These are phyloP conservation scores for Phascolomyces articulosus DNA, from an alignment of 371 early-diverging fungal species.

Conservation along the genomic window DNA sequence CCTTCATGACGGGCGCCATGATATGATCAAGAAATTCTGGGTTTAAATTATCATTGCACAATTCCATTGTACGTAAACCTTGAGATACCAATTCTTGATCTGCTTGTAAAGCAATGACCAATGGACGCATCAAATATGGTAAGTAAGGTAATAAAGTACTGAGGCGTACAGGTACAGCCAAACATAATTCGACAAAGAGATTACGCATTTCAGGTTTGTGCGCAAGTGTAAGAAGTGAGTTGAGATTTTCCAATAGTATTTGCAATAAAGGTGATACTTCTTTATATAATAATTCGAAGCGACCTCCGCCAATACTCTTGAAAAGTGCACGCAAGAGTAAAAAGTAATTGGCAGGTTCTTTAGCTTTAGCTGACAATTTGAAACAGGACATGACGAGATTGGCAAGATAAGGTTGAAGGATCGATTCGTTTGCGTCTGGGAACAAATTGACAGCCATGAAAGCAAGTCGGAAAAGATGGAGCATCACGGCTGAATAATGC, in stretches of 20 bases:
- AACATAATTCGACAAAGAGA: slow-evolving; percentile 85
- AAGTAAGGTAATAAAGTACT: slow-evolving; percentile 95
- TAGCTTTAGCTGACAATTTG: slow-evolving; percentile 80
- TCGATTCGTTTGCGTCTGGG: slow-evolving; percentile 90
- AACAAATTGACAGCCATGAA: slow-evolving; percentile 94
- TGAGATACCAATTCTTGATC: slow-evolving; percentile 93
- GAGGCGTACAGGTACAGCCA: slow-evolving; percentile 97
- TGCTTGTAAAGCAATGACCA: slow-evolving; percentile 92
- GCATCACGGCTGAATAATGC: slow-evolving; percentile 78
- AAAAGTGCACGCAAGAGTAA: slow-evolving; percentile 90
- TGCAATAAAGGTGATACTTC: slow-evolving; percentile 94
- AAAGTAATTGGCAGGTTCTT: slow-evolving; percentile 92
- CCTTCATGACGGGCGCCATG: slow-evolving; percentile 91
- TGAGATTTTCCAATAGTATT: slow-evolving; percentile 88
- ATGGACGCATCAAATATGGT: slow-evolving; percentile 93
- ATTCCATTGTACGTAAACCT: slow-evolving; percentile 95
- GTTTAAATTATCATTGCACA: slow-evolving; percentile 97
- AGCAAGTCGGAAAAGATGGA: slow-evolving; percentile 90
- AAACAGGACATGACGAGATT: slow-evolving; percentile 90
- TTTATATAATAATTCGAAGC: slow-evolving; percentile 72
- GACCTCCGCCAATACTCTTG: slow-evolving; percentile 76
- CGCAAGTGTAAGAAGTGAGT: slow-evolving; percentile 79
- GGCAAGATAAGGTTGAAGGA: slow-evolving; percentile 89
- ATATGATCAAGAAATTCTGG: slow-evolving; percentile 97
- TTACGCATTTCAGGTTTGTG: slow-evolving; percentile 87